phyloP scores from a whole-genome alignment of 2,329 filamentous ascomycete species.

The Colletotrichum tanaceti region DNA sequence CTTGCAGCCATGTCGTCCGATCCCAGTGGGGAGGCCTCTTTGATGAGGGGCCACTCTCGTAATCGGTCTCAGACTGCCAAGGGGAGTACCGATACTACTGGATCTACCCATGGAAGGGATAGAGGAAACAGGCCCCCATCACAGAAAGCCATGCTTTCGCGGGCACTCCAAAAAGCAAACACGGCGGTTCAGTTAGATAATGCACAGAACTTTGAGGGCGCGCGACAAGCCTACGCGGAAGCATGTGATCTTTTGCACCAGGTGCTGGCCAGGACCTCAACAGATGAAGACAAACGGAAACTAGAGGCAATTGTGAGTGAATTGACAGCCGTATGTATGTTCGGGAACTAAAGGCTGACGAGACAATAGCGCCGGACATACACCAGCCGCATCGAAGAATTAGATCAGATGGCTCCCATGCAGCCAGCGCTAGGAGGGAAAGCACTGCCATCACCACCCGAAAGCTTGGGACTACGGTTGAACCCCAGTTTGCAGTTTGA shows the following conservation, averaged over 20 bases:
- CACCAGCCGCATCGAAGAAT: slow-evolving; percentile 86
- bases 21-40: slow-evolving; percentile 45
- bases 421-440: slow-evolving; percentile 68
- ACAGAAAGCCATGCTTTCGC: slow-evolving; percentile 97
- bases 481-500: slow-evolving; percentile 43
- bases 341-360: slow-evolving; percentile 11
- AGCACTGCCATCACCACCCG: slow-evolving; percentile 77
- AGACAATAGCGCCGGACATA: slow-evolving; percentile 82
- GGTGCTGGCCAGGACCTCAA: slow-evolving; percentile 85
- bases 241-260: slow-evolving; percentile 89
- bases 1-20: slow-evolving; percentile 46
- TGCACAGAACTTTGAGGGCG: slow-evolving; percentile 92
- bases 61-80: slow-evolving; percentile 60
- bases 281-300: slow-evolving; percentile 88
- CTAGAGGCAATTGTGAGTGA: slow-evolving; percentile 88
- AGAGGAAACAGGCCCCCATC: slow-evolving; percentile 65
- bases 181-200: slow-evolving; percentile 96
- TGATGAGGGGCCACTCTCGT: slow-evolving; percentile 56
- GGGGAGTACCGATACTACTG: slow-evolving; percentile 57
- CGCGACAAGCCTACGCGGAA: slow-evolving; percentile 89
- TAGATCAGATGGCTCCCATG: slow-evolving; percentile 76
- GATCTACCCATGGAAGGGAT: slow-evolving; percentile 50
- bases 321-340: not conserved
- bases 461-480: slow-evolving; percentile 66
- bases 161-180: slow-evolving; percentile 93